These are phyloP conservation scores for Colletotrichum cordylinicola DNA, from an alignment of 2,329 filamentous ascomycete species.

Conservation along the genomic window DNA sequence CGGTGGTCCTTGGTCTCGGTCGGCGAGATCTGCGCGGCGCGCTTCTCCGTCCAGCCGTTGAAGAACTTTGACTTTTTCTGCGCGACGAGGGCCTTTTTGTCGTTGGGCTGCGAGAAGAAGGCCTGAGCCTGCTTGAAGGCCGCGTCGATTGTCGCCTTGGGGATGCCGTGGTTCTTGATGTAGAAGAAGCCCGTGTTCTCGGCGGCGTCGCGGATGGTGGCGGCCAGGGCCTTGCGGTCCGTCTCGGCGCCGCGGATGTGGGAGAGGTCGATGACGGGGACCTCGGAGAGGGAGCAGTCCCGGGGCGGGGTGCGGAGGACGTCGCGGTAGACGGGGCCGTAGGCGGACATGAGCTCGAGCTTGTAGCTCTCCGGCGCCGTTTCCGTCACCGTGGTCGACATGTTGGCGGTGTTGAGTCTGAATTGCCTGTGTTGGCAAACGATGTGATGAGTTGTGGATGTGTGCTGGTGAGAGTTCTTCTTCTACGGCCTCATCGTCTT, in stretches of 20 bases:
- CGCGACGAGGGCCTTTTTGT: conserved; percentile 30
- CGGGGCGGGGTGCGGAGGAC: conserved; percentile 46
- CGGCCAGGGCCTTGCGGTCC: conserved; percentile 41
- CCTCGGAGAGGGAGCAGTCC: conserved; percentile 44
- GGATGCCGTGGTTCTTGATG: conserved; percentile 48
- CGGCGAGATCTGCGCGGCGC: conserved; percentile 29
- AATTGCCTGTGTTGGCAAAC: not conserved
- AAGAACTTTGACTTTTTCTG: conserved; percentile 34
- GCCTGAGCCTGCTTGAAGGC: conserved; percentile 23
- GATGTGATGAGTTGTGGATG: not conserved
- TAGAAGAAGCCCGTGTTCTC: conserved; percentile 54
- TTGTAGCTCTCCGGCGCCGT: conserved; percentile 35
- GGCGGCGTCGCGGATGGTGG: conserved; percentile 42
- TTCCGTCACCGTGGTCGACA: conserved; percentile 15
- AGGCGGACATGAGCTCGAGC: conserved; percentile 48
- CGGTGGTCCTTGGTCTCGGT: conserved; percentile 34
- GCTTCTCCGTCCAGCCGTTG: conserved; percentile 39
- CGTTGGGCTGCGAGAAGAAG: conserved; percentile 35
- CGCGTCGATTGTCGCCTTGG: conserved; percentile 32
- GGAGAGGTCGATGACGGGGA: conserved; percentile 51
- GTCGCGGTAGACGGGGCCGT: conserved; percentile 48
- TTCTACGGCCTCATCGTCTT: not conserved
- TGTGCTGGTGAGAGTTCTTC: not conserved
- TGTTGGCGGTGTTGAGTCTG: not conserved
- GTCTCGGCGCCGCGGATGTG: conserved; percentile 37